These are phyloP conservation scores for Eucalyptus rudis DNA, from an alignment of 345 rosid species.

Conservation along the genomic window DNA sequence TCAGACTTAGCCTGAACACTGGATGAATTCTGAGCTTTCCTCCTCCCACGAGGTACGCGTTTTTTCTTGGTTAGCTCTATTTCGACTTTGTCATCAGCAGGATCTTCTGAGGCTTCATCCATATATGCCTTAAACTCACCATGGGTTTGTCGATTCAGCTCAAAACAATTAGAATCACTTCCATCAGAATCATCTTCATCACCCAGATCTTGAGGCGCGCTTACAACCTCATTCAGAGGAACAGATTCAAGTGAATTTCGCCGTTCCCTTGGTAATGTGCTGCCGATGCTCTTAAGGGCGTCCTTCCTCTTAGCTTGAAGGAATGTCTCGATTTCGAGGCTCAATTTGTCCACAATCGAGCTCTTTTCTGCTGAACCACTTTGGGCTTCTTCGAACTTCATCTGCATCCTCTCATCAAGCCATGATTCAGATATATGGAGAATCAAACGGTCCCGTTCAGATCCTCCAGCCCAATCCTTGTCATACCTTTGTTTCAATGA, in stretches of 20 bases:
- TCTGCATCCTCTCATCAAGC: slow-evolving; percentile 94
- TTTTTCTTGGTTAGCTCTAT: slow-evolving; percentile 19
- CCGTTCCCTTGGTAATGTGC: slow-evolving; percentile 18
- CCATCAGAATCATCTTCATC: slow-evolving; percentile 71
- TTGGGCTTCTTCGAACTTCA: slow-evolving; percentile 55
- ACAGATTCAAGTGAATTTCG: slow-evolving; percentile 70
- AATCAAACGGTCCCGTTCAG: slow-evolving; percentile 48
- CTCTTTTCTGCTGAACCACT: slow-evolving; percentile 17
- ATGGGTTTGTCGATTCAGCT: slow-evolving; percentile 48
- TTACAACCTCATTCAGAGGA: slow-evolving; percentile 48
- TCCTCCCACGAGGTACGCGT: slow-evolving; percentile 14
- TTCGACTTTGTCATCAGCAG: slow-evolving; percentile 6
- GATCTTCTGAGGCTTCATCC: slow-evolving; percentile 17
- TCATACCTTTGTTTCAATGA: slow-evolving; percentile 55
- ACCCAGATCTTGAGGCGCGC: slow-evolving; percentile 45
- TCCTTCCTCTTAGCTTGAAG: slow-evolving; percentile 38
- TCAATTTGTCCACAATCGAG: slow-evolving; percentile 57
- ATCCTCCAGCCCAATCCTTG: slow-evolving; percentile 51
- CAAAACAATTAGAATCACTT: slow-evolving; percentile 83
- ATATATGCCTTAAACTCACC: slow-evolving; percentile 11
- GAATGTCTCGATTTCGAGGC: slow-evolving; percentile 64
- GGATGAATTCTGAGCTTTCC: slow-evolving; percentile 26
- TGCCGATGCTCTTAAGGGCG: slow-evolving; percentile 11
- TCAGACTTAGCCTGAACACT: slow-evolving; percentile 69
- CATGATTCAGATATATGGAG: slow-evolving; percentile 93